These are phyloP conservation scores for Thraustochytrium striatum DNA, from an alignment of 352 stramenopile species.

Conservation along the genomic window DNA sequence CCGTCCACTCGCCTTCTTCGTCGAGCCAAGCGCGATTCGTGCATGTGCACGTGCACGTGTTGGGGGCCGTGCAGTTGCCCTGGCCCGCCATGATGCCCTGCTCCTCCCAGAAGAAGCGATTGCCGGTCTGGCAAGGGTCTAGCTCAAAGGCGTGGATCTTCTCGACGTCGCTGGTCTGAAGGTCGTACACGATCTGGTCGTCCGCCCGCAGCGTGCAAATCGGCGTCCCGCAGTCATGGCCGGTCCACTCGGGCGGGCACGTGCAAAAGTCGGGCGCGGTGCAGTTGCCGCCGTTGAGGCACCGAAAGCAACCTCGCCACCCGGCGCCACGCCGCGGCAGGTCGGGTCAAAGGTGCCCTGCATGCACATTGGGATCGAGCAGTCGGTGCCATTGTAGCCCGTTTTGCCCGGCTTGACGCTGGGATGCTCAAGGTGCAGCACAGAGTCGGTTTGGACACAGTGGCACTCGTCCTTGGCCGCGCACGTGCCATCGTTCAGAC, in stretches of 20 bases:
- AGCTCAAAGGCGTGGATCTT: constrained; percentile 84
- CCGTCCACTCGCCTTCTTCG: constrained; percentile 37
- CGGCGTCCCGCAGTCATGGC: constrained; percentile 86
- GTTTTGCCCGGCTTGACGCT: constrained; percentile 73
- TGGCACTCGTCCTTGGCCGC: constrained; percentile 81
- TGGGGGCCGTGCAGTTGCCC: constrained; percentile 85
- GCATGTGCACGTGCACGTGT: constrained; percentile 83
- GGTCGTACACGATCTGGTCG: constrained; percentile 66
- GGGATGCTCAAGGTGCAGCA: constrained; percentile 69
- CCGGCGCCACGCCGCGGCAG: constrained; percentile 63
- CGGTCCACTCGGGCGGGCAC: constrained; percentile 84
- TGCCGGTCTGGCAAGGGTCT: constrained; percentile 82
- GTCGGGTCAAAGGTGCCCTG: constrained; percentile 88
- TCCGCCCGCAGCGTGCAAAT: constrained; percentile 72
- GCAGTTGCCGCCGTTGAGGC: constrained; percentile 85
- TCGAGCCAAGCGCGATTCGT: constrained; percentile 54
- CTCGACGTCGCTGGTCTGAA: constrained; percentile 86
- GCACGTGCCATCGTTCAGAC: constrained; percentile 86
- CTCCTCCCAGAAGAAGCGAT: constrained; percentile 69
- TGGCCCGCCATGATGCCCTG: constrained; percentile 72
- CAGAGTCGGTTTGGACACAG: constrained; percentile 79
- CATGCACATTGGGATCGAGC: constrained; percentile 86
- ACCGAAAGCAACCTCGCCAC: constrained; percentile 83
- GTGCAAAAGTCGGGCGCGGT: constrained; percentile 78
- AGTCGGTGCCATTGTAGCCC: constrained; percentile 86